Conservation (phyloP, 192 early-diverging fungal species). For the Phlyctochytrium bullatum region DNA sequence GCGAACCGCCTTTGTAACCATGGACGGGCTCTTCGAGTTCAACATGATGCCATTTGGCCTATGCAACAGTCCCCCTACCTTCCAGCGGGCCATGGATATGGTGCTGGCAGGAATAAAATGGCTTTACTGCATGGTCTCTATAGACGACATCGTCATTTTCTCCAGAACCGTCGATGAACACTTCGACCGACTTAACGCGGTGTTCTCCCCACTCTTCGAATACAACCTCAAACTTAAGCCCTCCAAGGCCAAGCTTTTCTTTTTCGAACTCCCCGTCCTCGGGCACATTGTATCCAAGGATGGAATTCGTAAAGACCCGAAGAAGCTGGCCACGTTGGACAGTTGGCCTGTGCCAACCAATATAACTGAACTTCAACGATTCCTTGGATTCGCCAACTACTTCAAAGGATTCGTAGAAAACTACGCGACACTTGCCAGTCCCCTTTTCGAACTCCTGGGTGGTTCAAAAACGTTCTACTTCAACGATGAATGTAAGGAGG, state of each 20-base stretch:
- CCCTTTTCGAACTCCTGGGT: slow-evolving; percentile 25
- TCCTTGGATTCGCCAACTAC: slow-evolving; percentile 34
- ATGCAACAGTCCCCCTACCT: slow-evolving; percentile 37
- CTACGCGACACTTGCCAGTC: slow-evolving; percentile 18
- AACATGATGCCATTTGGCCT: slow-evolving; percentile 41
- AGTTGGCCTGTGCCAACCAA: slow-evolving; percentile 24
- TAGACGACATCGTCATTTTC: slow-evolving; percentile 47
- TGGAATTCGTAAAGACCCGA: slow-evolving; percentile 22
- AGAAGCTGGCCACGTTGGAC: slow-evolving; percentile 26
- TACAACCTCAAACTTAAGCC: slow-evolving; percentile 34
- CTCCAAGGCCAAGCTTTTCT: slow-evolving; percentile 35
- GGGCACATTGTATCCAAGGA: slow-evolving; percentile 34
- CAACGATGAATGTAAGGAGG: slow-evolving; percentile 1
- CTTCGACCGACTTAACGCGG: slow-evolving; percentile 19
- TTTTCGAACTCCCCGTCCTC: slow-evolving; percentile 27
- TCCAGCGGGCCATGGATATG: slow-evolving; percentile 36
- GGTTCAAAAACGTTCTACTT: background rate
- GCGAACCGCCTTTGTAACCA: slow-evolving; percentile 24
- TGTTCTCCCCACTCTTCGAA: slow-evolving; percentile 28
- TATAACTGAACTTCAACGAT: slow-evolving; percentile 14
- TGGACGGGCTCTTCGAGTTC: slow-evolving; percentile 35
- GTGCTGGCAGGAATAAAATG: slow-evolving; percentile 25
- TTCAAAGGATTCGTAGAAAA: slow-evolving; percentile 31
- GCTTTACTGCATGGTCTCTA: slow-evolving; percentile 33
- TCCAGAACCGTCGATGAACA: slow-evolving; percentile 31